Percentiles rank a stretch among this genome's conserved stretches.
These are phyloP conservation scores for Kalmanozyma brasiliensis DNA, from an alignment of 1,284 basidiomycete genomes.

Conservation along the genomic window DNA sequence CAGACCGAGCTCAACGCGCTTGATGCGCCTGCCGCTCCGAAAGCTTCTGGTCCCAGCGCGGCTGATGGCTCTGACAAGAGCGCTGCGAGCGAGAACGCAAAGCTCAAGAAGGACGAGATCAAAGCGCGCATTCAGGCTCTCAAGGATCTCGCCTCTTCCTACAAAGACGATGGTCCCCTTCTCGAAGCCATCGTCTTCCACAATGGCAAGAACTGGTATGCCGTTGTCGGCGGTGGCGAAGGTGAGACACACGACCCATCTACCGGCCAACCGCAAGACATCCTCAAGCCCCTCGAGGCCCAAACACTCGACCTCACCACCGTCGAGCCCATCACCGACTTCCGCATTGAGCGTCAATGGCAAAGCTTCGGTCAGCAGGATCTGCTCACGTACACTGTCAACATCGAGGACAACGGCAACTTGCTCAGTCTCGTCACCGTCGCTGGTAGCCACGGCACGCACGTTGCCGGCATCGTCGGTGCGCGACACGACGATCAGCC, in stretches of 20 bases:
- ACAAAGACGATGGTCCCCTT: conserved; percentile 65
- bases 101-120: conserved; percentile 60
- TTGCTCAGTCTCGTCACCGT: conserved; percentile 63
- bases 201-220: conserved; percentile 67
- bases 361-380: conserved; percentile 66
- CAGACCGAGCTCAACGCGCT: conserved; percentile 55
- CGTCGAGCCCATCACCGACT: conserved; percentile 64
- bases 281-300: conserved; percentile 37
- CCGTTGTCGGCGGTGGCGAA: conserved; percentile 67
- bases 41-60: neutral
- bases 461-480: conserved; percentile 68
- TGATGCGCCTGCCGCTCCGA: conserved; percentile 17
- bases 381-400: conserved; percentile 67
- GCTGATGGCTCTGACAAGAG: conserved; percentile 15
- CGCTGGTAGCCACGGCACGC: conserved; percentile 67
- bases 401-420: conserved; percentile 60
- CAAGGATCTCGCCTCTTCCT: conserved; percentile 60
- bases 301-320: conserved; percentile 57
- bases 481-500: conserved; percentile 59
- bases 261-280: conserved; percentile 48
- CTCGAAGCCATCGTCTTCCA: conserved; percentile 67
- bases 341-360: conserved; percentile 63
- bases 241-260: conserved; percentile 60
- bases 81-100: conserved; percentile 18
- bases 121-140: conserved; percentile 61